Evolutionary conservation across 768 basidiomycete genomes (phyloP), one percentile per base, ranked within the genome.

Genomic region (Lactarius sanguifluus): DNA sequence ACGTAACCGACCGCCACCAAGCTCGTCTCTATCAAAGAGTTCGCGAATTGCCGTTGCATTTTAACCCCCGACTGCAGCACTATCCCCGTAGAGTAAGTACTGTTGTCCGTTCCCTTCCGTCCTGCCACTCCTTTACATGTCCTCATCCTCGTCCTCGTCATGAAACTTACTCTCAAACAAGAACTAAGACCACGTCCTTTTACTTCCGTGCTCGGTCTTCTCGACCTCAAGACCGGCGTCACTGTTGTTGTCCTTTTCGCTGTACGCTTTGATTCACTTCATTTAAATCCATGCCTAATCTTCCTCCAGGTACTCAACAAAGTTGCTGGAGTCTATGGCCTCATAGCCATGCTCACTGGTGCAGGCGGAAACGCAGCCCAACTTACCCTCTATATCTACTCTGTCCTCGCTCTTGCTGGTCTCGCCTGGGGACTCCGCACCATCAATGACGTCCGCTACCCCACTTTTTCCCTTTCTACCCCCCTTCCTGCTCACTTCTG

Each of bases 181-280:
- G 85, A 91, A 86, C 92, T 90, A 86, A 83, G 90, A 76, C 84
- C 91, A 68, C 86, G 90, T 85, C 91, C 92, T 40, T 79, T 94
- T 61, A 80, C 85, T 62, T 92, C 92, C 2, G 96, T 96, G 77
- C 80, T 94, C 56, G 92, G 92, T 61, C 75, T 94, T 58, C 83
- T 96, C 69, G 96, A 98, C 80, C 85, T 98, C 76, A 98, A 98
- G 80, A 92, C 92, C 0, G 96, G 94, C 58, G 94, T 93, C 66
- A 90, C 85, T 57, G 83, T 98, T 64, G 88, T 91, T 66, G 82
- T 97, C 28, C 83, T 96, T 57, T 98, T 99, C 72, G 92, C 91
- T 15, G 92, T 97, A 70, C 69, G 91, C 25, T 15, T 28, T 13
- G 6, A 13, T 13, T 5, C 12, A 50, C 47, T 50, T 50, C 23